phyloP scores from a whole-genome alignment of 169 alveolate species.

The Cryptosporidium andersoni region DNA sequence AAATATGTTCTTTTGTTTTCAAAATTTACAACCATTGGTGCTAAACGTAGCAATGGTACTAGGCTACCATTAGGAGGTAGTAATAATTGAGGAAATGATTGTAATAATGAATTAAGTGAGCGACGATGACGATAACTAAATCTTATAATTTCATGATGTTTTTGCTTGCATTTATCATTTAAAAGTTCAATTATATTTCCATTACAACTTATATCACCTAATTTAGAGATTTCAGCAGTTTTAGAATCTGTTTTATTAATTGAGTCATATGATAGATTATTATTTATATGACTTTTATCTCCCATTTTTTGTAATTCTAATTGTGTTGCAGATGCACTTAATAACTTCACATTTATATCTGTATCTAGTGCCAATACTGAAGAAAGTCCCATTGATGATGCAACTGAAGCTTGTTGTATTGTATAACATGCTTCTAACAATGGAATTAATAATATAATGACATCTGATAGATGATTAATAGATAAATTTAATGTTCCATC shows the following conservation, averaged over 20 bases:
- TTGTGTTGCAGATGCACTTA: constrained; percentile 52
- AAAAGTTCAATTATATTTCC: constrained; percentile 20
- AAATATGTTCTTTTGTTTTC: constrained; percentile 96
- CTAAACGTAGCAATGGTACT: constrained; percentile 81
- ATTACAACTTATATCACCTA: neutral
- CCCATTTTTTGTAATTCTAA: constrained; percentile 63
- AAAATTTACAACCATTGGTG: constrained; percentile 93
- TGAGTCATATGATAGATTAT: neutral
- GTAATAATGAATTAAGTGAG: constrained; percentile 68
- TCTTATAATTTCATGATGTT: constrained; percentile 57
- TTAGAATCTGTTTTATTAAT: neutral
- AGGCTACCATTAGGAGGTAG: constrained; percentile 79
- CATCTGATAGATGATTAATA: neutral
- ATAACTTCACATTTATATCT: constrained; percentile 21
- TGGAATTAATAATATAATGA: constrained; percentile 54
- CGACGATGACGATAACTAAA: constrained; percentile 72
- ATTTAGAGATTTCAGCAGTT: neutral
- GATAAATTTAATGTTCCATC: neutral
- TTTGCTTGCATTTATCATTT: constrained; percentile 42
- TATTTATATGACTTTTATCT: constrained; percentile 33
- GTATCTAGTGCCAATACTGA: constrained; percentile 52
- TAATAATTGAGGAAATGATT: constrained; percentile 72
- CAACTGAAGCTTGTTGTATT: constrained; percentile 44
- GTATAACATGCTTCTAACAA: constrained; percentile 52
- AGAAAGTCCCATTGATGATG: constrained; percentile 39